Evolutionary conservation across 371 early-diverging fungal genomes (phyloP), one percentile per base, ranked within the genome.

Genomic region (Apophysomyces elegans): DNA sequence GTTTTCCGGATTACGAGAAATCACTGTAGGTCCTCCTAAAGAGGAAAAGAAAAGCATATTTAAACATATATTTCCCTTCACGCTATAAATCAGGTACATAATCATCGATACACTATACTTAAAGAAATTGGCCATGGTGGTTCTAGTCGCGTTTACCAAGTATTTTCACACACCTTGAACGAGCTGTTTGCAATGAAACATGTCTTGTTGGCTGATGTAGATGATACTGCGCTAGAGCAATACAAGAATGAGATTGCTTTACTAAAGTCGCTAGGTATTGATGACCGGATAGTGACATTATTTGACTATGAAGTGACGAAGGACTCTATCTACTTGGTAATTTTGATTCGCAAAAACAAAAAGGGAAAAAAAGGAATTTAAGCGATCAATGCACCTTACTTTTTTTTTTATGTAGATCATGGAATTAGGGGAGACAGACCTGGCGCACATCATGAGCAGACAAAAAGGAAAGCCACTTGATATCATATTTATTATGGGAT

Each of bases 341-440:
- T 56, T 45, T 5, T 35, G 5, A 41, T 16, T 16, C 9, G 54
- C 8, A 7, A 18, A 21, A 21, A 5, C 21, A 32, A 18, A 21
- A 13, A 16, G 21, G 1, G 18, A 63, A 41, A 41, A 41, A 41
- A 41, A 41, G 13, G 13, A 41, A 41, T 13, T 5, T 2, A 26
- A 26, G 3, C 32, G 32, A 26, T 26, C 32, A 54, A 21, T 16
- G 11, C 12, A 61, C 38, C 21, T 32, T 16, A 21, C 18, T 18
- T 9, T 61, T 18, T 9, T 61, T 43, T 39, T 9, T 43, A 1
- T 35, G 37, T 37, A 87, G 81, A 39, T 87, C 1, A 69, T 99
- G 84, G 99, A 99, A 80, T 92, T 88, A 67, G 99, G 99, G 32
- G 97, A 98, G 67, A 93, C 91, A 7, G 98, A 98, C 66, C 73